A percentile compares a stretch with the other conserved stretches of the same genome.
phyloP scores from a whole-genome alignment of 805 yeast genomes.

The Metschnikowia hibisci region DNA sequence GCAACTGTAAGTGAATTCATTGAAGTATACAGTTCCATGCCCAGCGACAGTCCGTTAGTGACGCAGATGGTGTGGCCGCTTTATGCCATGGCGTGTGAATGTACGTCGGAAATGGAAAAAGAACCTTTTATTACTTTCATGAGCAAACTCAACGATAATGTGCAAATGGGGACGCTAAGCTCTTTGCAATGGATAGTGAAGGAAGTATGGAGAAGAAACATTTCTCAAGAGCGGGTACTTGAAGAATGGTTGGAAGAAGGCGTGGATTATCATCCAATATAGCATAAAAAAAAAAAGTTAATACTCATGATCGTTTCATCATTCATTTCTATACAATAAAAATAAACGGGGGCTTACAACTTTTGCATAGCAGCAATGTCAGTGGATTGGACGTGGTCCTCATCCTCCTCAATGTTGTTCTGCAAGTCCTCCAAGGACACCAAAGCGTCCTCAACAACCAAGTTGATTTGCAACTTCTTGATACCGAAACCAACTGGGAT shows the following conservation, averaged over 20 bases:
- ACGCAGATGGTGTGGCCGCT: conserved; percentile 67
- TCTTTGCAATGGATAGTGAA: conserved; percentile 41
- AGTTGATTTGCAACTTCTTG: conserved; percentile 97
- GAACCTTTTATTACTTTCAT: conserved; percentile 28
- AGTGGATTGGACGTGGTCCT: conserved; percentile 99
- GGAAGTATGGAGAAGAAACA: conserved; percentile 45
- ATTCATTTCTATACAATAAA: conserved; percentile 24
- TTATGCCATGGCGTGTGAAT: conserved; percentile 46
- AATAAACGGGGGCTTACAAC: conserved; percentile 51
- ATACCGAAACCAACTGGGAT: conserved; percentile 99
- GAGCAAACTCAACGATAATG: conserved; percentile 42
- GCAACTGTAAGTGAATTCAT: conserved; percentile 45
- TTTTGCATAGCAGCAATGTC: conserved; percentile 98
- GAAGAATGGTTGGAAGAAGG: conserved; percentile 47
- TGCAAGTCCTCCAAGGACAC: conserved; percentile 91
- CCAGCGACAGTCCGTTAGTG: conserved; percentile 43
- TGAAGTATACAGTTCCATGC: conserved; percentile 43
- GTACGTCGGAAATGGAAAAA: conserved; percentile 32
- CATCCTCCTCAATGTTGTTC: conserved; percentile 76
- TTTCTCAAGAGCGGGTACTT: conserved; percentile 42
- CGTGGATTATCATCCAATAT: conserved; percentile 47
- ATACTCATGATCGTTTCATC: conserved; percentile 7
- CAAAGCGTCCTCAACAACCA: conserved; percentile 95
- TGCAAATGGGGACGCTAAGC: conserved; percentile 51
- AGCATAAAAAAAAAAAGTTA: no score